Conservation (phyloP, 495 filamentous ascomycete genomes). For the Tuber melanosporum region DNA sequence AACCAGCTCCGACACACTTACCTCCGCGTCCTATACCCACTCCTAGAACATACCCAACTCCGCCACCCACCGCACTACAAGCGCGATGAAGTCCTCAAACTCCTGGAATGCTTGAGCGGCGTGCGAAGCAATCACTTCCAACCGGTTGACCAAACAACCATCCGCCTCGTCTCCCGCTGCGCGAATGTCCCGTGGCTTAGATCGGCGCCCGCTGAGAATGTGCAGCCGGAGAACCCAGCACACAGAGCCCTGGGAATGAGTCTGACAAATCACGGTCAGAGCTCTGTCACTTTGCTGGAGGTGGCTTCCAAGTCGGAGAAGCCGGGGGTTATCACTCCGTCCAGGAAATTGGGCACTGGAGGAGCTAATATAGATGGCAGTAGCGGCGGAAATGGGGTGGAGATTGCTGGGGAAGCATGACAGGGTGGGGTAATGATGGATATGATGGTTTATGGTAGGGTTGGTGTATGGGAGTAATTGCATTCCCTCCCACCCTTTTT, state of each 20-base stretch:
- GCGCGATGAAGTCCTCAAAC: conserved; percentile 68
- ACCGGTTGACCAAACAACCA: conserved; percentile 82
- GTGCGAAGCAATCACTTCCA: conserved; percentile 71
- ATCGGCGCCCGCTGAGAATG: conserved; percentile 46
- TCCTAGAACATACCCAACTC: conserved; percentile 86
- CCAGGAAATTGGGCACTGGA: conserved; percentile 45
- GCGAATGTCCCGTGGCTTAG: conserved; percentile 75
- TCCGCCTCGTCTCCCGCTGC: conserved; percentile 75
- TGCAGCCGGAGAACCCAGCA: conserved; percentile 47
- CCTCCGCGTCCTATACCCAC: conserved; percentile 84
- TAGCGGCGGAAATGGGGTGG: conserved; percentile 15
- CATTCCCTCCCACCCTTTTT: not conserved
- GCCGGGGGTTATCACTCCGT: conserved; percentile 78
- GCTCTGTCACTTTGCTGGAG: conserved; percentile 63
- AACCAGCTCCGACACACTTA: conserved; percentile 81
- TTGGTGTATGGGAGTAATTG: not conserved
- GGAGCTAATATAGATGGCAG: not conserved
- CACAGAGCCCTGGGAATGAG: conserved; percentile 50
- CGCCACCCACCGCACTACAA: conserved; percentile 83
- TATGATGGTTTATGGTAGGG: not conserved
- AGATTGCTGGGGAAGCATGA: conserved; percentile 31
- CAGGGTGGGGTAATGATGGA: not conserved
- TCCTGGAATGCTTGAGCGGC: conserved; percentile 61
- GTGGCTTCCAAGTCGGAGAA: conserved; percentile 74
- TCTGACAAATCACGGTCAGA: conserved; percentile 49